phyloP scores from a whole-genome alignment of 2,329 filamentous ascomycete genomes.

The Oidium heveae region DNA sequence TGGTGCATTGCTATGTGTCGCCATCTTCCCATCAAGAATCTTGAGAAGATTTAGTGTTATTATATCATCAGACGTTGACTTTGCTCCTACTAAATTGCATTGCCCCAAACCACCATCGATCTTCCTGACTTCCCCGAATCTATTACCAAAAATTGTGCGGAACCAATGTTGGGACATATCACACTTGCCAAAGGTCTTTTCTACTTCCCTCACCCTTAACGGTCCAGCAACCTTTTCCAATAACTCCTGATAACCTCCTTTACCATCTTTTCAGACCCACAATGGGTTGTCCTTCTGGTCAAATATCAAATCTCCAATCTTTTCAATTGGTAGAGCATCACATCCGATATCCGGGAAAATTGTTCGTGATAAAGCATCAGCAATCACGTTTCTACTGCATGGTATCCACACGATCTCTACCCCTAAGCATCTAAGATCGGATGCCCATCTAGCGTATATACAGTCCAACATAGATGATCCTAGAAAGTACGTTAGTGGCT shows the following conservation, averaged over 20 bases:
- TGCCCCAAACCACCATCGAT: too few relatives aligned
- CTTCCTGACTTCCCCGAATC: too few relatives aligned
- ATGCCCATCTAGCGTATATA: conserved; percentile 1
- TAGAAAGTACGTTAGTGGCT: too few relatives aligned
- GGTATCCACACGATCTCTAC: neutral
- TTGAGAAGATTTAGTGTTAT: too few relatives aligned
- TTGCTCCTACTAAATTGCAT: too few relatives aligned
- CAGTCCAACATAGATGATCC: neutral
- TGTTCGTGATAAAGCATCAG: neutral
- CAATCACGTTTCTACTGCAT: neutral
- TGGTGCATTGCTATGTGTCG: too few relatives aligned
- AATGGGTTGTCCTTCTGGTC: neutral
- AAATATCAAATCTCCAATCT: neutral
- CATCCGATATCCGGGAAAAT: neutral
- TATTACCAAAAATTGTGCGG: too few relatives aligned
- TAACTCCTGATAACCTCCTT: neutral
- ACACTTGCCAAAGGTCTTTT: too few relatives aligned
- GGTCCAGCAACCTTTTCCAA: neutral
- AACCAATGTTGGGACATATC: too few relatives aligned
- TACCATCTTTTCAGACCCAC: neutral
- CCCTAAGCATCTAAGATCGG: neutral
- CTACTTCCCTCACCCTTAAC: too few relatives aligned
- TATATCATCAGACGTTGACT: too few relatives aligned
- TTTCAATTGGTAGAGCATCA: neutral
- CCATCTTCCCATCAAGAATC: too few relatives aligned